Evolutionary conservation across 257 asterid genomes (phyloP), one percentile per base, ranked within the genome.

Genomic region (Jacaranda copaia): DNA sequence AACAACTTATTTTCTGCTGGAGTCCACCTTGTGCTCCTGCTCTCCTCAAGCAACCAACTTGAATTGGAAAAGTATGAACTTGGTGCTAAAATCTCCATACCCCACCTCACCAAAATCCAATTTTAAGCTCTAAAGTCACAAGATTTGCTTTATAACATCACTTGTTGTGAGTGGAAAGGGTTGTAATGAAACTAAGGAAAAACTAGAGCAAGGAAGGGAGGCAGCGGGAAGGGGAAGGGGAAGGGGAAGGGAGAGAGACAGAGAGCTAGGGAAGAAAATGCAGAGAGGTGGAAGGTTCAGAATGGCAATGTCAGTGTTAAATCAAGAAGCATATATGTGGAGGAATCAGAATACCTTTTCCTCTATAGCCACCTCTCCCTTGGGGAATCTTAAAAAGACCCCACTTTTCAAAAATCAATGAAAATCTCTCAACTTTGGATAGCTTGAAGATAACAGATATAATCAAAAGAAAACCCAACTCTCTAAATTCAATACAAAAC

Each of bases 41-140:
- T 85, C 19, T 87, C 97, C 15, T 86, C 98, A 46, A 75, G 51
- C 66, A 89, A 51, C 96, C 95, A 88, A 59, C 85, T 83, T 1
- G 96, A 85, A 68, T 67, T 87, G 5, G 93, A 83, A 40, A 82
- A 68, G 76, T 85, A 86, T 35, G 94, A 87, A 76, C 81, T 74
- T 16, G 98, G 96, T 18, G 96, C 82, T 63, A 93, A 68, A 81
- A 93, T 93, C 88, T 96, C 99, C 98, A 91, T 95, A 3, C 46
- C 94, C 91, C 84, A 84, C 89, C 83, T 85, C 86, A 82, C 70
- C 59, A 71, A 82, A 61, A 20, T 74, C 35, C 72, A 78, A 72
- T 43, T 25, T 25, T 55, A 15, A 48, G 9, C 40, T 6, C 11
- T 32, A 15, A 57, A 56, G 42, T 38, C 70, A 70, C 43, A 58